Evolutionary conservation across 2,329 filamentous ascomycete genomes (phyloP), one percentile per base, ranked within the genome.

Genomic region (Neofusicoccum umdonicola): DNA sequence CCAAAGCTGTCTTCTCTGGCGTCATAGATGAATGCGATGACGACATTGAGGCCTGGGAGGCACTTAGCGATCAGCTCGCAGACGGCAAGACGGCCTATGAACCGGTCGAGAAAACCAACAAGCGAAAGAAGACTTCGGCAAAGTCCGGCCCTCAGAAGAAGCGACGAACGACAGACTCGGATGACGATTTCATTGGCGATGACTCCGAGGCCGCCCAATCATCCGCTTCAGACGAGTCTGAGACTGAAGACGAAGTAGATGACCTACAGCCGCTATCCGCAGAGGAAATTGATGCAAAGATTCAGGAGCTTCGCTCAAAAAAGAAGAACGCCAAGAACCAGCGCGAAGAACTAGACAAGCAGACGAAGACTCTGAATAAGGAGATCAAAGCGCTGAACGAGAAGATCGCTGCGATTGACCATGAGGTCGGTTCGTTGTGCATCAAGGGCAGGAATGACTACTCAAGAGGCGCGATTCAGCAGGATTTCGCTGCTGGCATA

Each of bases 401-500:
- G 1, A 71, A 76, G 39, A 66, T 74, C 13, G 69, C 69, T 2
- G 66, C 70, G 1, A 71, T 81, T 15, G 69, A 77, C 47, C 74
- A 72, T 9, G 65, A 77, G 39, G 72, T 77, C 63, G 77, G 70
- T 47, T 72, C 71, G 2, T 70, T 79, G 1, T 84, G 86, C 66
- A 87, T 89, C 63, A 74, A 77, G 15, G 81, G 80, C 4, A 79
- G 87, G 27, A 90, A 89, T 61, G 70, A 81, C 0, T 87, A 85
- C 65, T 84, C 85, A 0, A 83, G 81, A 62, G 70, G 69, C 0
- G 81, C 81, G 0, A 88, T 90, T 44, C 82, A 84, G 68, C 72
- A 78, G 12, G 85, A 89, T 62, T 89, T 88, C 70, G 85, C 85
- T 1, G 76, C 79, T 51, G 87, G 87, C 0, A 84, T 89, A 60